Evolutionary conservation across 345 rosid species (phyloP).

Genomic region (Theobroma cacao): DNA sequence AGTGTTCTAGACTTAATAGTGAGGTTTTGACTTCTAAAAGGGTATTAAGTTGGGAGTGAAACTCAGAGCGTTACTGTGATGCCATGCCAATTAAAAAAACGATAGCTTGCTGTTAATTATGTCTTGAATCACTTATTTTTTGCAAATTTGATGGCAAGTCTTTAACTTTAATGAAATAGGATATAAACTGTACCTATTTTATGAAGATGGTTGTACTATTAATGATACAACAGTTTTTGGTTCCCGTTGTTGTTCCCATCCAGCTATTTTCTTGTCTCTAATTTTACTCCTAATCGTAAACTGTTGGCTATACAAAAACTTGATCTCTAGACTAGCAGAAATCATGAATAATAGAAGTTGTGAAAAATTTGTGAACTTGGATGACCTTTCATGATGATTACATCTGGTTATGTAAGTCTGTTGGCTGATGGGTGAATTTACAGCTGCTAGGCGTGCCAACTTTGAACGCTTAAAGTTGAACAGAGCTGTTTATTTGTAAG

Average conservation of each 20-base stretch:
- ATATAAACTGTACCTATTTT: not conserved
- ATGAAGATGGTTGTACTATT: not conserved
- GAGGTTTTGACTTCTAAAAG: not conserved
- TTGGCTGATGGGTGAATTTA: not conserved
- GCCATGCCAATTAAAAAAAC: not conserved
- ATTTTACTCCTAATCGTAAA: not conserved
- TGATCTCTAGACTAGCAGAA: not conserved
- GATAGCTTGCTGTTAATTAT: not conserved
- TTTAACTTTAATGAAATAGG: not conserved
- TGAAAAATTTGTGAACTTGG: not conserved
- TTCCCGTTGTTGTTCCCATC: not conserved
- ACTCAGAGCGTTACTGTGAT: no score
- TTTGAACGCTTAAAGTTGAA: not conserved
- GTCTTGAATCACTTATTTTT: not conserved
- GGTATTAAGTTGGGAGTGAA: not conserved
- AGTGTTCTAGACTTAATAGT: not conserved
- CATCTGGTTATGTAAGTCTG: not conserved
- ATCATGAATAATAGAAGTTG: not conserved
- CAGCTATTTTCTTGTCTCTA: not conserved
- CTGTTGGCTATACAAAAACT: not conserved
- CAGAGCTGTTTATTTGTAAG: no score
- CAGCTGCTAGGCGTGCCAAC: not conserved
- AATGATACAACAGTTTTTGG: not conserved
- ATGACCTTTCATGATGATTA: not conserved
- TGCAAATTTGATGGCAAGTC: not conserved